Evolutionary conservation across 2,329 filamentous ascomycete species (phyloP), one percentile per base, ranked within the genome.

Genomic region (Achaetomium macrosporum): DNA sequence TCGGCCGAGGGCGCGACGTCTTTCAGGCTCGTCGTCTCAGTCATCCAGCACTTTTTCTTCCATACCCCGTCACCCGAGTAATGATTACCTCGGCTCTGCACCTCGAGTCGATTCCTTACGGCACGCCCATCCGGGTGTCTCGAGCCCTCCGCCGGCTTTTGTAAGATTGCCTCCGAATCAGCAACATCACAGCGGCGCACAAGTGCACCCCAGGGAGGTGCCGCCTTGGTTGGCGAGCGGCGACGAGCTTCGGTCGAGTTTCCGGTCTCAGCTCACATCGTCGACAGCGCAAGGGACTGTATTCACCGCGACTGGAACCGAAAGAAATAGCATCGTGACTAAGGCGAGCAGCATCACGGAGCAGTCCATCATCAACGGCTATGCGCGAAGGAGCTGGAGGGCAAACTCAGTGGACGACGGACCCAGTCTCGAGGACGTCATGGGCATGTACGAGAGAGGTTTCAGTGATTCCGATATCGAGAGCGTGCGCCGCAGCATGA

Each of bases 241-340:
- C 50, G 77, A 80, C 52, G 77, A 80, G 64, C 68, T 75, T 31
- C 73, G 79, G 35, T 77, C 76, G 0, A 82, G 78, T 66, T 78
- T 75, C 61, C 76, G 78, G 51, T 81, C 79, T 13, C 78, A 82
- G 56, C 66, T 76, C 47, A 78, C 78, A 16, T 66, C 73, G 35
- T 81, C 78, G 3, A 78, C 78, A 5, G 71, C 73, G 25, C 77
- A 77, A 31, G 90, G 85, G 20, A 79, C 77, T 2, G 60, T 66
- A 11, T 68, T 65, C 35, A 66, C 67, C 2, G 57, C 61, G 6
- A 41, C 68, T 5, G 82, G 84, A n/a, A 95, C 89, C 1, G 88
- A 92, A 65, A 79, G 88, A 56, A 95, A 88, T 67, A 96, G 90
- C 64, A 77, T 93, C 46, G 68, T 85, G 58, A 93, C 90, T 3